Conservation (phyloP, 352 stramenopile species). For the Pythium sp. region DNA sequence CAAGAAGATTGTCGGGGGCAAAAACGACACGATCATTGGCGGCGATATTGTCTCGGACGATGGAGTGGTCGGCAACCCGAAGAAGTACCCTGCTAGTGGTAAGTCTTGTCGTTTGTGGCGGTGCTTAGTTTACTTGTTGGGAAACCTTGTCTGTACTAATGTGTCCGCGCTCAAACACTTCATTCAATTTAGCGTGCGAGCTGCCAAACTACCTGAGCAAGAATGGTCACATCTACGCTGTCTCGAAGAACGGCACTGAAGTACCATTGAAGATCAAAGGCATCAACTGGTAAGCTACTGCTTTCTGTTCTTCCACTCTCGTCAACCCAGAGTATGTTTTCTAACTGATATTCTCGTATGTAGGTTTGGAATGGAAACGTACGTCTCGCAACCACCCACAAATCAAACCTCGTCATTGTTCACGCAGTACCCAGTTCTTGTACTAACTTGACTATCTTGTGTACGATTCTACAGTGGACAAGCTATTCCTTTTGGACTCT, state of each 20-base stretch:
- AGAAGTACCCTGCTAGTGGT: conserved; percentile 56
- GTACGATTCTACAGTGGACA: conserved; percentile 24
- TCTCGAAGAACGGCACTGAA: conserved; percentile 52
- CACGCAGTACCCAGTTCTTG: too few relatives aligned
- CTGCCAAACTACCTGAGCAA: conserved; percentile 73
- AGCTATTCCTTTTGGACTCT: conserved; percentile 70
- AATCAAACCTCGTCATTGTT: not conserved
- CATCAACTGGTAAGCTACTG: conserved; percentile 54
- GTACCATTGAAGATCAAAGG: conserved; percentile 68
- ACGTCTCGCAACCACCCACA: conserved; percentile 10
- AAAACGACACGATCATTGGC: conserved; percentile 4
- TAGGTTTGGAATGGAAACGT: conserved; percentile 65
- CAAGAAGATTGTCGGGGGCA: conserved; percentile 19
- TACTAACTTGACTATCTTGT: not conserved
- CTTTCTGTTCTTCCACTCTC: not conserved
- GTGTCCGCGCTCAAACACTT: not conserved
- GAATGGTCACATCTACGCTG: conserved; percentile 55
- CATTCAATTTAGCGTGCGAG: conserved; percentile 28
- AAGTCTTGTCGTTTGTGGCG: not conserved
- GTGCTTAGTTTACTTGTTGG: too few relatives aligned
- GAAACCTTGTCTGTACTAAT: not conserved
- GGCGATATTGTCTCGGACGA: conserved; percentile 54
- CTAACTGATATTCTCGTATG: not conserved
- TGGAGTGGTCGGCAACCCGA: conserved; percentile 69
- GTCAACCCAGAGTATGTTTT: not conserved